Evolutionary conservation across 441 rosid genomes (phyloP), one percentile per base, ranked within the genome.

Genomic region (Macaranga tanarius): DNA sequence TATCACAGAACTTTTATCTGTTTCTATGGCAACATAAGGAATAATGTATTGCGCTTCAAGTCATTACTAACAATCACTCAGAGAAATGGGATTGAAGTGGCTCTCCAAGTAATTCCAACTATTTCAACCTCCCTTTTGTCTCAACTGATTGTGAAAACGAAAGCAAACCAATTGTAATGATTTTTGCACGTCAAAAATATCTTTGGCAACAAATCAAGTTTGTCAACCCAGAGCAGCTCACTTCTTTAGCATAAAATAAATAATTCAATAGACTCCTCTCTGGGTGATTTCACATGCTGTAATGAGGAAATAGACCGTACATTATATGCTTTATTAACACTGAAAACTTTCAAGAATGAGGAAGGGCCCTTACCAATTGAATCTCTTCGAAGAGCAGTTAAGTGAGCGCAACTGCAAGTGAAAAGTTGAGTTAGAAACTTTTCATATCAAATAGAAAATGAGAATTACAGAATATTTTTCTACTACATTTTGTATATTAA

Each of bases 311-410:
- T 54, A 19, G 54, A 22, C 13, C 10, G 17, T 19, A 48, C 20
- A 20, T 26, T 31, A 19, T 26, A 67, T 17, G 23, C 52, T 5
- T 12, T 6, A 31, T 25, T 48, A 47, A n/a, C 45, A 66, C 31
- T 28, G 11, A 26, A 34, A 26, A 44, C 67, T 34, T 65, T 23
- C 19, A 71, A 40, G 59, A 67, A 59, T 5, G 25, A 59, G 26
- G 15, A 74, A 77, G 76, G 45, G 60, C 26, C 51, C 83, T 78
- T 82, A 89, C 99, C 99, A 17, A 95, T 95, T 55, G 95, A 95
- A 84, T 92, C 99, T 87, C 99, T 88, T 62, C 92, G 87, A 22
- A 95, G 89, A 75, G 93, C 92, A 54, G 89, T 91, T 72, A 92
- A 86, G 79, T 92, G 99, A 77, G 99, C 96, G 80, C 97, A 95